Evolutionary conservation across 1,284 basidiomycete species (phyloP).

Genomic region (Microbotryum intermedium): DNA sequence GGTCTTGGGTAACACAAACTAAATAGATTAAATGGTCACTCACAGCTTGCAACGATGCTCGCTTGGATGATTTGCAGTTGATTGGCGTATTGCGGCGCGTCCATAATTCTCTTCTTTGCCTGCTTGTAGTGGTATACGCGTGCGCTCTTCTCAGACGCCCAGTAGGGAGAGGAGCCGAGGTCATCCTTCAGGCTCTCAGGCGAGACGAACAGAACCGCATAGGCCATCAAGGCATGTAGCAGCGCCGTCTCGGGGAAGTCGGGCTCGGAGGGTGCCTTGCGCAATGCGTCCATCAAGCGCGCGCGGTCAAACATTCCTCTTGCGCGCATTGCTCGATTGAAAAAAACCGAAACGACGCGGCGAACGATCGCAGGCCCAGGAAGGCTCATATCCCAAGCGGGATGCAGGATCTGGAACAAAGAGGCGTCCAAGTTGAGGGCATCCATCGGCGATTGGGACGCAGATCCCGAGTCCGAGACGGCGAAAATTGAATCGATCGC

Average conservation of each 20-base stretch:
- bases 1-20: too few species aligned
- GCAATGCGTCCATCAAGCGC: constrained; percentile 9
- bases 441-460: constrained; percentile 5
- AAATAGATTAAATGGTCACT: too few species aligned
- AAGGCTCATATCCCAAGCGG: constrained; percentile 14
- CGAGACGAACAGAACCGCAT: constrained; percentile 11
- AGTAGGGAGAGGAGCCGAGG: constrained; percentile 8
- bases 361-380: constrained; percentile 10
- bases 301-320: constrained; percentile 15
- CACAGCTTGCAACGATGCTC: constrained; percentile 9
- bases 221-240: constrained; percentile 27
- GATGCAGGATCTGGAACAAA: constrained; percentile 17
- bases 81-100: not conserved
- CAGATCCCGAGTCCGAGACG: not conserved
- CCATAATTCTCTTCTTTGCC: constrained; percentile 3
- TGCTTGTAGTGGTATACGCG: constrained; percentile 22
- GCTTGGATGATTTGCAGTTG: constrained; percentile 20
- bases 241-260: constrained; percentile 24
- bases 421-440: constrained; percentile 9
- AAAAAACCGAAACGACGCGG: constrained; percentile 24
- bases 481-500: not conserved
- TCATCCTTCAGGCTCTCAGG: constrained; percentile 4
- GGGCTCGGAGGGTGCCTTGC: constrained; percentile 4
- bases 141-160: constrained; percentile 14
- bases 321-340: constrained; percentile 9